phyloP scores from a whole-genome alignment of 2,329 filamentous ascomycete species.

The Sporothrix pseudoabietina region DNA sequence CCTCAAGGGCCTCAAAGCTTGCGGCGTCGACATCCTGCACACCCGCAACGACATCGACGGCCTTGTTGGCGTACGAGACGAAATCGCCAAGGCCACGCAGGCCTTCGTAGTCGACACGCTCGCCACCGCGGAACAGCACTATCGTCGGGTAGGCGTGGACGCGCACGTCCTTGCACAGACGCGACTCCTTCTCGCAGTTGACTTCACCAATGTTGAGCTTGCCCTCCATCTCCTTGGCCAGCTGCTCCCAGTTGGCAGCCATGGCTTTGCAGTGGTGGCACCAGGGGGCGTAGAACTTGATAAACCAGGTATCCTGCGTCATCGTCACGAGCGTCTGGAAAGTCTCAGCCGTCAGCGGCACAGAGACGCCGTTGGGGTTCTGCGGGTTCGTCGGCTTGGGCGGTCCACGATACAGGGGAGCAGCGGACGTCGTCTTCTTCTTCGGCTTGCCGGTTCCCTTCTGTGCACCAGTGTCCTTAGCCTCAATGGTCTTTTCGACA shows the following conservation, averaged over 20 bases:
- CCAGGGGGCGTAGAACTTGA: constrained; percentile 99
- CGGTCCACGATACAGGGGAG: constrained; percentile 43
- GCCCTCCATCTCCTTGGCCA: constrained; percentile 88
- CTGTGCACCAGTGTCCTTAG: constrained; percentile 13
- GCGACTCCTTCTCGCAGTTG: constrained; percentile 83
- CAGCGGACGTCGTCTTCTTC: constrained; percentile 33
- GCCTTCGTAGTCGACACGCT: constrained; percentile 90
- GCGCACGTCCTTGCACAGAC: constrained; percentile 88
- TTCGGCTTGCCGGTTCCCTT: constrained; percentile 33
- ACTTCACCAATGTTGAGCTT: constrained; percentile 92
- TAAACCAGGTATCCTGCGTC: constrained; percentile 91
- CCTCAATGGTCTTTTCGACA: neutral
- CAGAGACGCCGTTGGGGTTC: constrained; percentile 75
- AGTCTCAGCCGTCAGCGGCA: constrained; percentile 75
- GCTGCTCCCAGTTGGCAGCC: constrained; percentile 84
- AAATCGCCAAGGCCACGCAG: constrained; percentile 91
- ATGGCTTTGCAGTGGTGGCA: constrained; percentile 94
- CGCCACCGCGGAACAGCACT: constrained; percentile 87
- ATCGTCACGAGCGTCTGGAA: constrained; percentile 86
- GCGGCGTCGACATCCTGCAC: constrained; percentile 78
- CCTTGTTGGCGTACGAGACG: constrained; percentile 81
- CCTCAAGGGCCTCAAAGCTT: constrained; percentile 78
- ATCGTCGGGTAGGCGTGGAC: constrained; percentile 84
- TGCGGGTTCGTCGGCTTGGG: constrained; percentile 58
- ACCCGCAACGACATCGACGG: constrained; percentile 73